Percentiles rank a stretch among this genome's conserved stretches.
Evolutionary conservation across 148 eudicot species (phyloP).

Genomic region (Cornus suecica): DNA sequence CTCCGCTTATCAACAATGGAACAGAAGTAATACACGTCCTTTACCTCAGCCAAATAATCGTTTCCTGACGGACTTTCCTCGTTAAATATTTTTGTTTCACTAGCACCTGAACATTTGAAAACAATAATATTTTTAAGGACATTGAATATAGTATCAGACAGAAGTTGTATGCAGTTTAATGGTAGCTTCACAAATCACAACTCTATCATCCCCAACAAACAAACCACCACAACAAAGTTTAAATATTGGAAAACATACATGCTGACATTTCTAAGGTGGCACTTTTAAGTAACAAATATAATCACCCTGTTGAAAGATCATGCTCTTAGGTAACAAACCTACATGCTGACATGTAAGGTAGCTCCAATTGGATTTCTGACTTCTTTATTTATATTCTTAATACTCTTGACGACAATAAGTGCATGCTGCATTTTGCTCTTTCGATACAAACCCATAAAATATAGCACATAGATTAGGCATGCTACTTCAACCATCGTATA

Average conservation of each 20-base stretch:
- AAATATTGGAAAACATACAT: not conserved
- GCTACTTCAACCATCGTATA: not conserved
- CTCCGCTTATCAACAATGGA: not conserved
- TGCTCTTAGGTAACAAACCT: not conserved
- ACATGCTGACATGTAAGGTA: too few species aligned
- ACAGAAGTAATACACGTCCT: not conserved
- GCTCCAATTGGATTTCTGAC: not conserved
- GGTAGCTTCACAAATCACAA: not conserved
- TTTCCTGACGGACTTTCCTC: conserved; percentile 96
- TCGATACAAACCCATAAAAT: not conserved
- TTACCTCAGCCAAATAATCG: conserved; percentile 96
- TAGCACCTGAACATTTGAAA: conserved; percentile 52
- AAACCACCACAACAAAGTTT: too few species aligned
- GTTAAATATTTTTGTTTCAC: conserved; percentile 76
- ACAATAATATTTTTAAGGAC: not conserved
- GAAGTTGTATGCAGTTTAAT: not conserved
- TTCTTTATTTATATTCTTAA: too few species aligned
- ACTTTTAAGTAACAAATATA: not conserved
- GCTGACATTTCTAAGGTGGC: too few species aligned
- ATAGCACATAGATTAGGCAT: not conserved
- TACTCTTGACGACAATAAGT: not conserved
- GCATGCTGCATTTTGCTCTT: not conserved
- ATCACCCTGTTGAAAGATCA: not conserved
- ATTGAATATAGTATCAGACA: not conserved
- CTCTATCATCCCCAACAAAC: not conserved